These are phyloP conservation scores for Nephelium lappaceum DNA, from an alignment of 345 rosid genomes.

Conservation along the genomic window DNA sequence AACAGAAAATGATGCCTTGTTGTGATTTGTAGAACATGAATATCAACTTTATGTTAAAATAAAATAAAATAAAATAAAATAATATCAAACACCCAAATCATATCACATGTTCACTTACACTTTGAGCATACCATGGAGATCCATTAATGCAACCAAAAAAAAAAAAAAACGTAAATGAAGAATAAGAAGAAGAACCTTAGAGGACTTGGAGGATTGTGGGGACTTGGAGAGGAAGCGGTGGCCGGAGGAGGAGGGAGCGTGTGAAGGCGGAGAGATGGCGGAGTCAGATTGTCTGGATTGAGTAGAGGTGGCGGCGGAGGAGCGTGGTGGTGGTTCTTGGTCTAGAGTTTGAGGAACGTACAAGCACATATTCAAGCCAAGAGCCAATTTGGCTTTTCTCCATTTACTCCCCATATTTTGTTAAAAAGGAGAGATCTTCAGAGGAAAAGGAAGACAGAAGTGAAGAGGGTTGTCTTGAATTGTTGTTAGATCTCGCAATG, in stretches of 20 bases:
- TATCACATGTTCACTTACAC: background rate
- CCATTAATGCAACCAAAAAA: slow-evolving; percentile 6
- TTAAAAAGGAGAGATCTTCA: background rate
- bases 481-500: background rate
- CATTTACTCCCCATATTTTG: slow-evolving; percentile 71
- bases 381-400: slow-evolving; percentile 76
- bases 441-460: background rate
- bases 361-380: slow-evolving; percentile 73
- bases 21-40: background rate
- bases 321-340: slow-evolving; percentile 36
- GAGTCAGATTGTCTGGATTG: slow-evolving; percentile 44
- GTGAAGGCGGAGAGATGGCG: slow-evolving; percentile 37
- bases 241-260: slow-evolving; percentile 65
- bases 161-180: background rate
- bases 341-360: slow-evolving; percentile 60
- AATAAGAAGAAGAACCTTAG: slow-evolving; percentile 50
- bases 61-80: background rate
- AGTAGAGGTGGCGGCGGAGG: slow-evolving; percentile 21
- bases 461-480: background rate
- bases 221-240: slow-evolving; percentile 55
- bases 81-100: background rate
- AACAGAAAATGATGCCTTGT: background rate
- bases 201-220: slow-evolving; percentile 34
- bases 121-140: slow-evolving; percentile 24
- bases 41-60: background rate